phyloP scores from a whole-genome alignment of 306 rosid species.

The Prosopis cineraria region DNA sequence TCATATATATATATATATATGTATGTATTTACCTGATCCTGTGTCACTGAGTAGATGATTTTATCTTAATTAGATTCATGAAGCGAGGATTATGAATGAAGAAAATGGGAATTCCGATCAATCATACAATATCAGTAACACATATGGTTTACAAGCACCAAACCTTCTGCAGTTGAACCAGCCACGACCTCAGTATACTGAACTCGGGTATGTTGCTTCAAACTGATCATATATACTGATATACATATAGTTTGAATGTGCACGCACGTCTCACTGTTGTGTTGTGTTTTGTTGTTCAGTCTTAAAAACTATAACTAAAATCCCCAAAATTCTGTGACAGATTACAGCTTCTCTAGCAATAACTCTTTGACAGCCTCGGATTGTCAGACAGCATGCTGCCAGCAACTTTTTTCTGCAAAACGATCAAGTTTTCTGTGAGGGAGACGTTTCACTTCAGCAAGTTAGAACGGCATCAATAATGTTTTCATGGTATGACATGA shows the following conservation, averaged over 20 bases:
- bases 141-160: conserved; percentile 39
- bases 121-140: conserved; percentile 42
- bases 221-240: conserved; percentile 12
- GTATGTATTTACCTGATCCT: neutral
- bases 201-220: conserved; percentile 49
- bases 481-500: conserved; percentile 40
- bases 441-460: conserved; percentile 32
- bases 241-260: neutral
- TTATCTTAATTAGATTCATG: conserved; percentile 49
- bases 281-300: neutral
- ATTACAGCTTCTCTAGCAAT: neutral
- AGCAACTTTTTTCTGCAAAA: conserved; percentile 29
- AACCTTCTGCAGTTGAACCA: neutral
- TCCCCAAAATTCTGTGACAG: conserved; percentile 5
- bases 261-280: no score
- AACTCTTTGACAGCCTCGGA: neutral
- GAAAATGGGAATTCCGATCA: conserved; percentile 37
- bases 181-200: conserved; percentile 26
- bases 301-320: neutral
- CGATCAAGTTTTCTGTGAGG: neutral
- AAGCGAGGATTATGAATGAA: conserved; percentile 44
- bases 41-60: conserved; percentile 18
- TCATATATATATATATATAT: no score
- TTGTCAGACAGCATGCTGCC: conserved; percentile 25
- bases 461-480: neutral